Evolutionary conservation across 2,329 filamentous ascomycete genomes (phyloP).

Genomic region (Zymoseptoria brevis): DNA sequence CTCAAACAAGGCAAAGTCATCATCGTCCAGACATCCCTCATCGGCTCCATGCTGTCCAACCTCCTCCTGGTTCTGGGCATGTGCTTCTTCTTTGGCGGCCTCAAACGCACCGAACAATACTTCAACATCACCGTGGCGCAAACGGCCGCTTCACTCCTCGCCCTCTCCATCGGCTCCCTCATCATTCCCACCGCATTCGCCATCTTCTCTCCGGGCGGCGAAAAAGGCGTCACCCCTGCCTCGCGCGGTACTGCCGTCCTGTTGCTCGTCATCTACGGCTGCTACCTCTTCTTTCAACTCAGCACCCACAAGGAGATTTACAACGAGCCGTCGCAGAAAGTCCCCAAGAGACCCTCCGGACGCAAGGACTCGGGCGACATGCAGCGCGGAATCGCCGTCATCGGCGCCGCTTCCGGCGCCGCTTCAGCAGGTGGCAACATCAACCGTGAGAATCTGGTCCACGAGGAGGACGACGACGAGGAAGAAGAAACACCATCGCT

Average conservation of each 20-base stretch:
- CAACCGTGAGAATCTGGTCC: conserved; percentile 41
- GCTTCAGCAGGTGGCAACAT: conserved; percentile 44
- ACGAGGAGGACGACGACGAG: conserved; percentile 50
- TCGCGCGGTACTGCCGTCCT: conserved; percentile 72
- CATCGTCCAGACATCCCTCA: conserved; percentile 87
- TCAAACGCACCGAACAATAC: conserved; percentile 70
- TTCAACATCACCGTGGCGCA: conserved; percentile 92
- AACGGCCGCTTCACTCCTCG: conserved; percentile 73
- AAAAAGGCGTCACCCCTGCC: conserved; percentile 32
- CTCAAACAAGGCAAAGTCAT: conserved; percentile 63
- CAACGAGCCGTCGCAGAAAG: conserved; percentile 70
- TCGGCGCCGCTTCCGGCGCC: conserved; percentile 46
- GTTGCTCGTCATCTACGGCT: conserved; percentile 72
- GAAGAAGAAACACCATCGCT: conserved; percentile 69
- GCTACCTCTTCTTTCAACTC: conserved; percentile 84
- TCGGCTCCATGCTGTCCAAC: conserved; percentile 88
- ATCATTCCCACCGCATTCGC: conserved; percentile 89
- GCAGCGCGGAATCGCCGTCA: conserved; percentile 43
- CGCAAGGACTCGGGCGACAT: conserved; percentile 44
- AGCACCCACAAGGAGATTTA: conserved; percentile 77
- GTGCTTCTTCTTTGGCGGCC: conserved; percentile 82
- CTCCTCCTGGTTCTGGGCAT: conserved; percentile 81
- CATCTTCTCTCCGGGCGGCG: conserved; percentile 32
- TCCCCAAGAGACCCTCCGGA: conserved; percentile 47
- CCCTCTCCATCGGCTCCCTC: conserved; percentile 68